Evolutionary conservation across 2,329 filamentous ascomycete genomes (phyloP), one percentile per base, ranked within the genome.

Genomic region (Setomelanomma holmii): DNA sequence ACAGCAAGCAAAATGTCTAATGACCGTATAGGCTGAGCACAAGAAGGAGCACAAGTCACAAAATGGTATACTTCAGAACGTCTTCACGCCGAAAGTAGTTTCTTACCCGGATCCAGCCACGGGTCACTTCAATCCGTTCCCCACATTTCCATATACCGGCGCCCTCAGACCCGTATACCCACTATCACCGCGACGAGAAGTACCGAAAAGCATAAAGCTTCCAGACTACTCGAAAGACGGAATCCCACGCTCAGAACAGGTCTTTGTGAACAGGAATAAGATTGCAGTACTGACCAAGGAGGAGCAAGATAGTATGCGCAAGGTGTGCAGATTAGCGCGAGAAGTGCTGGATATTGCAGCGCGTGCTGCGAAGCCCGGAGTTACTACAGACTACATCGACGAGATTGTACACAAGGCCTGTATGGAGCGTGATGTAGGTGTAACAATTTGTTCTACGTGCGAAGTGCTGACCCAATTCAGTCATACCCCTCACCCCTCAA

Each of bases 361-460:
- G 0, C 86, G 88, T 12, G 93, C 89, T 45, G 79, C 89, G 40
- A 89, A 87, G 71, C 93, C 95, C n/a, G 95, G 95, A 42, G 89
- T 98, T 27, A 97, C 93, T 5, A 98, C 95, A 5, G 95, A 99
- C 72, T 88, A 96, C 67, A 91, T 99, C 53, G 95, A 99, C 71
- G 89, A 96, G 76, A 82, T 98, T 57, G 93, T 96, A 35, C 95
- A 99, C 80, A 91, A 96, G 66, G 95, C 93, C 45, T 97, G 91
- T 72, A 80, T 98, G 61, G 93, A 97, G 78, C 86, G 95, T 77
- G 85, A 97, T 63, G 93, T 97, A 78, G 78, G 89, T 75, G 11
- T 30, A 17, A 11, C 4, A 14, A 11, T 3, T 34, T 3, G 8
- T 20, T 10, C n/a, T 20, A 11, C n/a, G 7, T 24, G 21, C 14